Conservation (phyloP, 306 rosid genomes). For the Inga leiocalycina region DNA sequence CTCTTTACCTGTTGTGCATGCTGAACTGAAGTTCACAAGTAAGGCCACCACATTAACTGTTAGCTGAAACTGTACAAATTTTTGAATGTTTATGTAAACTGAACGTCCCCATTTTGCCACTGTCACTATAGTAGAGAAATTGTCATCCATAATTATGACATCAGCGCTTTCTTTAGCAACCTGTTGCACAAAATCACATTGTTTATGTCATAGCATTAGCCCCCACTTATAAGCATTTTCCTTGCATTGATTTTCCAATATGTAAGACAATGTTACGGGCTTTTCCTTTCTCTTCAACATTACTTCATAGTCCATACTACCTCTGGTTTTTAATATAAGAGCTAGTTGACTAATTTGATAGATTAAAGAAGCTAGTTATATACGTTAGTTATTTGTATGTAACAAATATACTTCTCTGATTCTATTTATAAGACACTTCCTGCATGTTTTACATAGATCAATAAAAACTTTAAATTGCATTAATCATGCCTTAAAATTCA, state of each 20-base stretch:
- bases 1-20: constrained; percentile 74
- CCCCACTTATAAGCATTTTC: background rate
- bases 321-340: too few relatives aligned
- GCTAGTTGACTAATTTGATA: too few relatives aligned
- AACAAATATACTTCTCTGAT: too few relatives aligned
- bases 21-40: constrained; percentile 88
- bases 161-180: constrained; percentile 99
- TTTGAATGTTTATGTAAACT: constrained; percentile 90
- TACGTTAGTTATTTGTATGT: too few relatives aligned
- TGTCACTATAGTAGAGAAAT: constrained; percentile 94
- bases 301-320: background rate
- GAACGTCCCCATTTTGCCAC: constrained; percentile 99
- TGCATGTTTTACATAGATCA: too few relatives aligned
- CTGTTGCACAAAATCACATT: constrained; percentile 40
- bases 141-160: constrained; percentile 91
- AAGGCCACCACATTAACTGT: constrained; percentile 94
- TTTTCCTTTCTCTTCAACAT: background rate
- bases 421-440: too few relatives aligned
- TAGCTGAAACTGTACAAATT: constrained; percentile 92
- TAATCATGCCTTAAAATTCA: too few relatives aligned
- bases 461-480: too few relatives aligned
- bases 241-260: background rate
- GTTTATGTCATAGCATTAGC: background rate
- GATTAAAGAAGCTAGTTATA: too few relatives aligned
- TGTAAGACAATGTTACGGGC: background rate